Base-by-base conservation (phyloP, 768 basidiomycete genomes). In the Russula griseocarnosa region DNA sequence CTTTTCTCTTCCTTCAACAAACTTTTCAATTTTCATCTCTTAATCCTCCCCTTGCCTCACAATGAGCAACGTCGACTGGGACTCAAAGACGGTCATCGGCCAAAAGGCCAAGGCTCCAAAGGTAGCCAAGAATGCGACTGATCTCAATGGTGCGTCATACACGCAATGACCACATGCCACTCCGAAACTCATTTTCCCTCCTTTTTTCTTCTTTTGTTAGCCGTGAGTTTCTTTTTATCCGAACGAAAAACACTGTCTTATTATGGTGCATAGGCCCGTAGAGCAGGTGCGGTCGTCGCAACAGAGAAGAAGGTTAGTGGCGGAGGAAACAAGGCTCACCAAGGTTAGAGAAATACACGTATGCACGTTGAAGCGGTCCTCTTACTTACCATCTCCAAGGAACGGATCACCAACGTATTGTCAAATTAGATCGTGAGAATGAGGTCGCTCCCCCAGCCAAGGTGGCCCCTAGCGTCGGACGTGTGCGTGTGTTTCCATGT, bases 381-480 rank as follows among this genome's bases (percentile, higher is more conserved):
- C 67, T 24, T 67, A 40, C 7, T 13, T 7, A 20, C 18, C 44
- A n/a, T 40, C 13, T 28, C 32, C 50, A 63, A 94, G 92, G 90
- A 40, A 90, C 92, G 67, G 94, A 98, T 76, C 93, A 96, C 77
- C 92, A 94, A 73, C 85, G 85, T 61, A 94, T 95, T 73, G 94
- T 90, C 28, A 95, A 95, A 72, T 86, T 98, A 49, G 94, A 95
- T 75, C 85, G 92, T 50, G 93, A 97, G 70, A 95, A 98, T 74
- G 94, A 96, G 71, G 94, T 96, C 26, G 92, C 94, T 10, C 94
- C 94, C 8, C 95, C 95, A 53, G 69, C 88, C 58, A 96, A 93
- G 77, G 78, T 98, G 67, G 73, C 80, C 2, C 79, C 86, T 10
- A 80, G 79, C 26, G 90, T 90, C 66, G 90, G 90, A 67, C 86